These are phyloP conservation scores for Phytomonas sp. DNA, from an alignment of 208 protist species.

Conservation along the genomic window DNA sequence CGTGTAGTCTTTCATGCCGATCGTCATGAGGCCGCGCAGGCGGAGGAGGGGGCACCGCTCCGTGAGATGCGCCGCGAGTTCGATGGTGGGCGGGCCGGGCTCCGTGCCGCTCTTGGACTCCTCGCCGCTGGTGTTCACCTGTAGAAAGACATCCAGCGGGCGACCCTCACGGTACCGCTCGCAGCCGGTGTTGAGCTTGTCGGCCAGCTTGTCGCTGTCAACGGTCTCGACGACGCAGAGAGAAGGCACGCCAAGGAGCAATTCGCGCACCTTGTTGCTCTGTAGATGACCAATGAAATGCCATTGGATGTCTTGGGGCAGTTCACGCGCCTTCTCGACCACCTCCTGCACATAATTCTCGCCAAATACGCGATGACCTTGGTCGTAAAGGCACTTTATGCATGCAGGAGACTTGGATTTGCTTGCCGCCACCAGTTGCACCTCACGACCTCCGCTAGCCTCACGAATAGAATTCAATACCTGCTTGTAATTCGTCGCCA, in stretches of 20 bases:
- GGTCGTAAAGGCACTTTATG: slow-evolving; percentile 48
- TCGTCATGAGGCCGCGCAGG: slow-evolving; percentile 95
- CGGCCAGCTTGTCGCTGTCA: slow-evolving; percentile 86
- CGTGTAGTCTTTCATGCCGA: slow-evolving; percentile 88
- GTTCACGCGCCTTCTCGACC: slow-evolving; percentile 67
- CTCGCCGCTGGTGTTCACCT: slow-evolving; percentile 94
- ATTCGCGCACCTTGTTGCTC: slow-evolving; percentile 93
- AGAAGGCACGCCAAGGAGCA: slow-evolving; percentile 52
- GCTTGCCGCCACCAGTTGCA: slow-evolving; percentile 59
- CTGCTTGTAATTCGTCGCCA: slow-evolving; percentile 47
- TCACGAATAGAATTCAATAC: slow-evolving; percentile 28
- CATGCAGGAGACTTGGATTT: slow-evolving; percentile 79
- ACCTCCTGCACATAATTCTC: slow-evolving; percentile 97
- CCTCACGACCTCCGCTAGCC: slow-evolving; percentile 22
- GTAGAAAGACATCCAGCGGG: slow-evolving; percentile 84
- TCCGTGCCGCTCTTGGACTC: slow-evolving; percentile 88
- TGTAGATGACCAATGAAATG: slow-evolving; percentile 98
- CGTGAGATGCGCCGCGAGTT: slow-evolving; percentile 66
- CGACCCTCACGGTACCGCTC: slow-evolving; percentile 34
- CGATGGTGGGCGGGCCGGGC: slow-evolving; percentile 50
- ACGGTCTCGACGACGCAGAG: slow-evolving; percentile 89
- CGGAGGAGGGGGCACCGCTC: slow-evolving; percentile 68
- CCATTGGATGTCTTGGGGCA: slow-evolving; percentile 91
- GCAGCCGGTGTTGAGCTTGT: slow-evolving; percentile 77
- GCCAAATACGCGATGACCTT: slow-evolving; percentile 82